Conservation (phyloP, 352 stramenopile genomes). For the Pythium insidiosum region DNA sequence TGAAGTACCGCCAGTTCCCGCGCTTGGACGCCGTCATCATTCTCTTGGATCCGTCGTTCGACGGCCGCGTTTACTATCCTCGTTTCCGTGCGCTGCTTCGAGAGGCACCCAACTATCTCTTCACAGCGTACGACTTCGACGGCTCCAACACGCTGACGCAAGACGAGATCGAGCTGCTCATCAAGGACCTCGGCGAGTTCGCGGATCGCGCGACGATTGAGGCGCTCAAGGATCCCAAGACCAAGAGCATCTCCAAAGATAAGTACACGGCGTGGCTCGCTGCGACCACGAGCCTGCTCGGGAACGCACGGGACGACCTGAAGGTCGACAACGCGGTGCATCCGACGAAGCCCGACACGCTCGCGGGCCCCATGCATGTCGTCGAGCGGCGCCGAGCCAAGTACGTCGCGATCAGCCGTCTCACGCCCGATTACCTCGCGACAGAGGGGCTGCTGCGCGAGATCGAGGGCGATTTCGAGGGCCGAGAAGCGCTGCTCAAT, state of each 20-base stretch:
- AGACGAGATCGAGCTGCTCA: conserved; percentile 56
- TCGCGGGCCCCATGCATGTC: conserved; percentile 83
- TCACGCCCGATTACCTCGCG: conserved; percentile 88
- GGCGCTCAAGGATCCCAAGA: conserved; percentile 25
- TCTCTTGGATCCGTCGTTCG: conserved; percentile 71
- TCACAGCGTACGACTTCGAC: conserved; percentile 72
- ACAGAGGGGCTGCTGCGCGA: conserved; percentile 63
- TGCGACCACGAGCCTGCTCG: conserved; percentile 53
- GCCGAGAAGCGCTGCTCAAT: conserved; percentile 55
- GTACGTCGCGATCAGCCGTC: conserved; percentile 88
- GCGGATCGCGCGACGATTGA: conserved; percentile 26
- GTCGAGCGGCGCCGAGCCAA: conserved; percentile 90
- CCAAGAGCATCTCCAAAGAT: conserved; percentile 29
- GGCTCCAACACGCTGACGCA: conserved; percentile 38
- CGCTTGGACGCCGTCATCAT: conserved; percentile 57
- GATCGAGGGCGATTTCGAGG: conserved; percentile 79
- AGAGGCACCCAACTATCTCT: conserved; percentile 49
- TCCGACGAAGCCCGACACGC: conserved; percentile 85
- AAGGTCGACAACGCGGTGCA: conserved; percentile 93
- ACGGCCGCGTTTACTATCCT: conserved; percentile 74
- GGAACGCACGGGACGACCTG: conserved; percentile 35
- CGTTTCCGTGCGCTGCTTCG: conserved; percentile 34
- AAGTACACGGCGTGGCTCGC: conserved; percentile 55
- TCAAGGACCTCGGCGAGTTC: conserved; percentile 56
- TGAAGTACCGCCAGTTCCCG: conserved; percentile 69